These are phyloP conservation scores for Colletotrichum shisoi DNA, from an alignment of 2,329 filamentous ascomycete genomes.

Conservation along the genomic window DNA sequence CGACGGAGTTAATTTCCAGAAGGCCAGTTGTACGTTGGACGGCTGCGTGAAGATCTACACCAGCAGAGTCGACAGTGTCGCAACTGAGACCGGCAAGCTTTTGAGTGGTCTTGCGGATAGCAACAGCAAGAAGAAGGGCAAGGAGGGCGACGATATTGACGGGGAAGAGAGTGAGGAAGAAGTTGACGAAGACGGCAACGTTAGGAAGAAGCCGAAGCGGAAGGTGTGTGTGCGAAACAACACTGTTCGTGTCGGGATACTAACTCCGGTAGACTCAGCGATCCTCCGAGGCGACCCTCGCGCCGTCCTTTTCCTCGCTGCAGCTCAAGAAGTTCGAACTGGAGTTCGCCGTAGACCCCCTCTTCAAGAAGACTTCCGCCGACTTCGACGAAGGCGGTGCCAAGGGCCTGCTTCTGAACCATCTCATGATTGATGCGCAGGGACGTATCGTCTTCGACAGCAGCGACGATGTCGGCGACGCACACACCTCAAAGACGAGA, in stretches of 20 bases:
- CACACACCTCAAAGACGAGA: conserved; percentile 52
- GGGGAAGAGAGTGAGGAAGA: conserved; percentile 73
- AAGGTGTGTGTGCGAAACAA: conserved; percentile 63
- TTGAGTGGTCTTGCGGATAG: conserved; percentile 92
- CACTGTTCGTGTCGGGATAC: conserved; percentile 39
- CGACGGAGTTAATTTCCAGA: conserved; percentile 97
- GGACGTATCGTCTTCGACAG: conserved; percentile 98
- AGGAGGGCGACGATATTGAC: conserved; percentile 69
- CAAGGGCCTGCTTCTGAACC: conserved; percentile 92
- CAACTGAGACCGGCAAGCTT: conserved; percentile 94
- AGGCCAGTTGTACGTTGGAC: conserved; percentile 95
- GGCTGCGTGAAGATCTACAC: conserved; percentile 99
- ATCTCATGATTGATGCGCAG: conserved; percentile 91
- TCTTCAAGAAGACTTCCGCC: conserved; percentile 99
- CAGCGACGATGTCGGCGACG: conserved; percentile 80
- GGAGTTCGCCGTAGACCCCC: conserved; percentile 92
- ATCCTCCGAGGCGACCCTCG: conserved; percentile 92
- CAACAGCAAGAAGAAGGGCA: conserved; percentile 75
- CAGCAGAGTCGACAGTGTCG: conserved; percentile 96
- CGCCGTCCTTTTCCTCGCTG: conserved; percentile 83
- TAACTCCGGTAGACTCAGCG: conserved; percentile 63
- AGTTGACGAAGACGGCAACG: conserved; percentile 67
- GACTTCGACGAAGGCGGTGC: conserved; percentile 98
- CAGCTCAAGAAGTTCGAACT: conserved; percentile 98
- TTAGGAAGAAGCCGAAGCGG: conserved; percentile 72